phyloP scores from a whole-genome alignment of 305 asterid genomes.

The Rubia tinctorum region DNA sequence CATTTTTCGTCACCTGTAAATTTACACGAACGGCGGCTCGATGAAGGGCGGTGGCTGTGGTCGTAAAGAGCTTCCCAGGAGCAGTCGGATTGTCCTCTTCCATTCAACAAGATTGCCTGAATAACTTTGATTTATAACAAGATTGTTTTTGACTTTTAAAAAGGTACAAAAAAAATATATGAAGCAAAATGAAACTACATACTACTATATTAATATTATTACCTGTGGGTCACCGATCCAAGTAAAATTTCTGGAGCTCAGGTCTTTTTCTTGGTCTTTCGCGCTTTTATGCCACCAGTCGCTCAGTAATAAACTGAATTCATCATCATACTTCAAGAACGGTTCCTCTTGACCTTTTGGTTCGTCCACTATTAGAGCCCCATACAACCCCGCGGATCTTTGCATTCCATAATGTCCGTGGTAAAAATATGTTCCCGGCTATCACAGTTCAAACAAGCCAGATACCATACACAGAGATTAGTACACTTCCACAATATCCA shows the following conservation, averaged over 20 bases:
- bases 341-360: slow-evolving; percentile 51
- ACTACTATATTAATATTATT: too few relatives aligned
- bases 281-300: slow-evolving; percentile 86
- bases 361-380: slow-evolving; percentile 64
- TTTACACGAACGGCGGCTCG: slow-evolving; percentile 36
- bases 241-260: slow-evolving; percentile 62
- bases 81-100: slow-evolving; percentile 89
- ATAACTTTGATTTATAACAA: too few relatives aligned
- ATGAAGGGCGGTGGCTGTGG: slow-evolving; percentile 29
- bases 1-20: slow-evolving; percentile 58
- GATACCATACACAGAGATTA: too few relatives aligned
- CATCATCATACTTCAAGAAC: slow-evolving; percentile 49
- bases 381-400: slow-evolving; percentile 76
- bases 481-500: too few relatives aligned
- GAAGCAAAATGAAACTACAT: too few relatives aligned
- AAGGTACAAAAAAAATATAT: too few relatives aligned
- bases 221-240: slow-evolving; percentile 95
- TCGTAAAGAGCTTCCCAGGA: slow-evolving; percentile 50
- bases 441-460: neutral
- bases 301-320: slow-evolving; percentile 52
- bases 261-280: slow-evolving; percentile 59
- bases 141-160: too few relatives aligned
- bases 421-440: slow-evolving; percentile 92
- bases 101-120: slow-evolving; percentile 63
- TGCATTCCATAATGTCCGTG: slow-evolving; percentile 98